Evolutionary conservation across 2,329 filamentous ascomycete genomes (phyloP), one percentile per base, ranked within the genome.

Genomic region (Fusarium pseudoanthophilum): DNA sequence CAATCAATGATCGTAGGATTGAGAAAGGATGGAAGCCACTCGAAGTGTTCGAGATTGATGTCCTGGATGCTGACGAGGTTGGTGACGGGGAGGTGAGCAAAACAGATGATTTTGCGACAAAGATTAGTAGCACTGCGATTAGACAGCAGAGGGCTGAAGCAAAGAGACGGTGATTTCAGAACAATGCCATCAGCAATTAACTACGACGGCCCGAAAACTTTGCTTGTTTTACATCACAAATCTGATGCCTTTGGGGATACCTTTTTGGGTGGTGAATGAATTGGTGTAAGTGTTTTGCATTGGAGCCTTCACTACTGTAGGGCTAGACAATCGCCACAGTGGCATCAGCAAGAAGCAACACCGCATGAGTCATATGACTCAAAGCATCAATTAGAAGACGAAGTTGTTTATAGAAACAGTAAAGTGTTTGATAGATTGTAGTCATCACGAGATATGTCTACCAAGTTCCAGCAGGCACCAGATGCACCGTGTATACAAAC

Each of bases 11-110:
- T n/a, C 93, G 92, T 80, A 89, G 96, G 49, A 84, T 79, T 34
- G 92, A 93, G 75, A 92, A 91, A 68, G 93, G 93, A 5, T 98
- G 94, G 95, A 84, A 86, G 40, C 82, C 85, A 30, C 85, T 99
- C 43, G 91, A 94, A 32, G 89, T 97, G 1, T 97, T 94, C 77
- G 95, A 97, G 80, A 94, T 98, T 34, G 93, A 96, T 77, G 94
- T 98, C 20, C 87, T 99, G 21, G 92, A 95, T 81, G 88, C 91
- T 24, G 60, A 53, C 4, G 77, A 79, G 39, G 61, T 79, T 49
- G 64, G 46, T 2, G 74, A 85, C n/a, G 83, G 85, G 4, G 77
- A 76, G 46, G 80, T 75, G 43, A 81, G 76, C n/a, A 84, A 82
- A 72, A 84, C 80, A 18, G 88, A 91, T 64, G 87, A 88, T 73